These are phyloP conservation scores for Xylaria telfairii DNA, from an alignment of 495 filamentous ascomycete genomes.

Conservation along the genomic window DNA sequence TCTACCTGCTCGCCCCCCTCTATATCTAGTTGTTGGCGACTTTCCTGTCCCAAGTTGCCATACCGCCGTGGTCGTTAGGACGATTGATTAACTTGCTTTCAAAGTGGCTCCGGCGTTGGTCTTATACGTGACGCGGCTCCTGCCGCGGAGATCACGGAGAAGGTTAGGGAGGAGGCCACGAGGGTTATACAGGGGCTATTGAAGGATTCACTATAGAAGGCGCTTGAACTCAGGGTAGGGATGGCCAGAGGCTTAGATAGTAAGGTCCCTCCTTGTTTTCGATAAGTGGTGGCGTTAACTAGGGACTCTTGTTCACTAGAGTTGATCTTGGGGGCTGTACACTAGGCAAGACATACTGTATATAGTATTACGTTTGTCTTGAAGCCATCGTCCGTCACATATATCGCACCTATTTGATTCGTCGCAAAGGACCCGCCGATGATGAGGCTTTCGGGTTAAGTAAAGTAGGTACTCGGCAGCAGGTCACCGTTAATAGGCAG, in stretches of 20 bases:
- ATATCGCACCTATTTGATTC: neutral
- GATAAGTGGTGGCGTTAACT: neutral
- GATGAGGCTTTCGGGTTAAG: neutral
- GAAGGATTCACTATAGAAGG: slow-evolving; percentile 25
- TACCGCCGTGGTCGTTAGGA: neutral
- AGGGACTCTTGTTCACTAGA: neutral
- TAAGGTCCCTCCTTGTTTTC: neutral
- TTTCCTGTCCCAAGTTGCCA: neutral
- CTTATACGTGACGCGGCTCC: slow-evolving; percentile 69
- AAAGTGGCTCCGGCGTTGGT: slow-evolving; percentile 65
- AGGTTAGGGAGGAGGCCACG: slow-evolving; percentile 71
- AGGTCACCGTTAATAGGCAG: neutral
- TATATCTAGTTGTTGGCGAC: neutral
- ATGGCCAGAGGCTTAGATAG: neutral
- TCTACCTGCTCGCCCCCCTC: neutral
- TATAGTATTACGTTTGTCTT: neutral
- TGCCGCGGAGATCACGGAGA: slow-evolving; percentile 71
- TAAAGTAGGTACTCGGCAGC: neutral
- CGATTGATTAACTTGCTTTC: neutral
- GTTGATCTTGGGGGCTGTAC: neutral
- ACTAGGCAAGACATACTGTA: neutral
- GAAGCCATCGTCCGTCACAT: neutral
- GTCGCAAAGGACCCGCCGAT: neutral
- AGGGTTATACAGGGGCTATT: slow-evolving; percentile 47
- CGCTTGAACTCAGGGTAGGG: neutral